Conservation (phyloP, 2,329 filamentous ascomycete genomes). For the Talaromyces pinophilus region DNA sequence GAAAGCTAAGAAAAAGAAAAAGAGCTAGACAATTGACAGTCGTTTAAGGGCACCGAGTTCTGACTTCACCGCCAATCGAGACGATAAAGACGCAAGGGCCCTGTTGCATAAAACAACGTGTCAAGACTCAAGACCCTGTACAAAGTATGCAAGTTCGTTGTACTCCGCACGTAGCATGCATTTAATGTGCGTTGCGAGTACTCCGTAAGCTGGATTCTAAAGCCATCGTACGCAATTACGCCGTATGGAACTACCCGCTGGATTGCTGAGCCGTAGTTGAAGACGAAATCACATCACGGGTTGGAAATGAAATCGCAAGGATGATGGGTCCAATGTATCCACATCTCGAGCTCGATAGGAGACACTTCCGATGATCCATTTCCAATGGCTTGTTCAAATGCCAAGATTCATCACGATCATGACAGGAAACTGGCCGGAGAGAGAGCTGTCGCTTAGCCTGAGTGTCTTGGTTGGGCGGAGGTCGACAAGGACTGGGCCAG, state of each 20-base stretch:
- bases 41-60: not conserved
- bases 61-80: slow-evolving; percentile 17
- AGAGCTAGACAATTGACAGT: not conserved
- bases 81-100: slow-evolving; percentile 11
- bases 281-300: not conserved
- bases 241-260: not conserved
- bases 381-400: not conserved
- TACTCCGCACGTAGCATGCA: not conserved
- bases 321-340: not conserved
- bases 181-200: not conserved
- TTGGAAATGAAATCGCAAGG: not conserved
- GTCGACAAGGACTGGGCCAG: not conserved
- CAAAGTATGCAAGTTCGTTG: not conserved
- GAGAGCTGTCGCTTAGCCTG: not conserved
- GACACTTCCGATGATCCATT: not conserved
- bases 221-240: not conserved
- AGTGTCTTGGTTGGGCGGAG: slow-evolving; percentile 1
- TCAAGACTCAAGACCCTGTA: slow-evolving; percentile 1
- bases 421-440: not conserved
- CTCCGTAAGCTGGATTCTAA: not conserved
- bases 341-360: slow-evolving; percentile 3
- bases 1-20: not conserved
- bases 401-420: not conserved
- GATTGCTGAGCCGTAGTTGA: not conserved
- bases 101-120: slow-evolving; percentile 12